Percentiles rank a stretch among this genome's conserved stretches.
Conservation (phyloP, 768 basidiomycete genomes). For the Tubosaeta brunneosetosa region DNA sequence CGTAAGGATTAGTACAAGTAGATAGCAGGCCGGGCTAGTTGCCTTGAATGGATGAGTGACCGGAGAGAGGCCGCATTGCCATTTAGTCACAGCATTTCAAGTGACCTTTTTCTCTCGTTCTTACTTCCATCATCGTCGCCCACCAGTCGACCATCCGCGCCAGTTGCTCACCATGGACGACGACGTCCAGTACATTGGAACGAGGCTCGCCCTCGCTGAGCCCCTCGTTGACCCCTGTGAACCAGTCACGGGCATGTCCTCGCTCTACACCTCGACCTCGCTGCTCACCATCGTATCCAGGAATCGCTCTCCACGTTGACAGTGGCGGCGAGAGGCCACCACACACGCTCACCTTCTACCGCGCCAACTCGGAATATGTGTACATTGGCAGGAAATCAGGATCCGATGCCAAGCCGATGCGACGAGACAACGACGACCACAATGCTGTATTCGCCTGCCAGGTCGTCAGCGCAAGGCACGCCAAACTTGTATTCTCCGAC, state of each 20-base stretch:
- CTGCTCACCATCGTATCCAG: conserved; percentile 33
- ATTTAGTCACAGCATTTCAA: conserved; percentile 25
- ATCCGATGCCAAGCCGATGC: conserved; percentile 38
- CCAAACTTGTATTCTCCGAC: conserved; percentile 70
- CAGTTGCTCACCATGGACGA: conserved; percentile 42
- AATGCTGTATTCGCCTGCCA: conserved; percentile 69
- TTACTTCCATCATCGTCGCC: conserved; percentile 7
- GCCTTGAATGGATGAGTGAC: conserved; percentile 22
- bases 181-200: conserved; percentile 59
- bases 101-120: conserved; percentile 19
- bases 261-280: conserved; percentile 8
- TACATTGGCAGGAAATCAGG: conserved; percentile 66
- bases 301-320: conserved; percentile 57
- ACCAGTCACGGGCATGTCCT: conserved; percentile 39
- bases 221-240: conserved; percentile 28
- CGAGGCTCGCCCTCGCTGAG: conserved; percentile 27
- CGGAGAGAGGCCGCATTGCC: conserved; percentile 28
- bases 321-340: conserved; percentile 42
- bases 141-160: not conserved
- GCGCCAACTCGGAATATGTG: conserved; percentile 46
- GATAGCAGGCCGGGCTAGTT: conserved; percentile 15
- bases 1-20: conserved; percentile 14
- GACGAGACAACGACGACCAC: conserved; percentile 37
- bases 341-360: conserved; percentile 49
- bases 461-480: conserved; percentile 75